phyloP scores from a whole-genome alignment of 2,329 filamentous ascomycete genomes.

The Ophiostoma sp. region DNA sequence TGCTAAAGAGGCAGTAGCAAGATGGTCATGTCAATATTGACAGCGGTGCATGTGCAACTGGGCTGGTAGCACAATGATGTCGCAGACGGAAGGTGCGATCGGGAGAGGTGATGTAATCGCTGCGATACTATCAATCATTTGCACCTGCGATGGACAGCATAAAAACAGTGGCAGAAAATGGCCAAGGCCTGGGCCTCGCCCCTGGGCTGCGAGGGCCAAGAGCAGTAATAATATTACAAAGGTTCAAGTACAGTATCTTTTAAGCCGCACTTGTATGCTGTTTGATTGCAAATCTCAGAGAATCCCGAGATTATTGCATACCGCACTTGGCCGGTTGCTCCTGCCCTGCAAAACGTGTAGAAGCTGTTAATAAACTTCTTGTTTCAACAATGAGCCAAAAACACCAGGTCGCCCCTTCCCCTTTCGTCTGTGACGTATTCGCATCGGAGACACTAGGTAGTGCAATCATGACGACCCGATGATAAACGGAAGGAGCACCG shows the following conservation, averaged over 20 bases:
- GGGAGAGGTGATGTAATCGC: slow-evolving; percentile 3
- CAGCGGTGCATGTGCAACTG: background rate
- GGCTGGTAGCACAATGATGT: background rate
- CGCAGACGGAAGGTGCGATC: background rate
- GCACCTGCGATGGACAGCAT: background rate
- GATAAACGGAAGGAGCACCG: background rate
- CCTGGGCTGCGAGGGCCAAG: slow-evolving; percentile 8
- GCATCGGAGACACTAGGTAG: background rate
- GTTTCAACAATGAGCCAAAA: too few species aligned
- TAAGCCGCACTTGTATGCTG: background rate
- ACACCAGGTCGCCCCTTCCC: background rate
- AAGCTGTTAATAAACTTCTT: too few species aligned
- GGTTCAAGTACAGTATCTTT: background rate
- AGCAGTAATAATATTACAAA: background rate
- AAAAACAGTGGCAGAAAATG: background rate
- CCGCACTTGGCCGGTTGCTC: background rate
- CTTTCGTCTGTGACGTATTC: slow-evolving; percentile 7
- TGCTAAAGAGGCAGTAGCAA: background rate
- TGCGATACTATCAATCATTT: background rate
- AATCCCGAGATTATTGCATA: background rate
- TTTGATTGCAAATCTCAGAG: background rate
- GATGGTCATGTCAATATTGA: background rate
- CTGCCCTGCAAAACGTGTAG: background rate
- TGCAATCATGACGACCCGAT: background rate
- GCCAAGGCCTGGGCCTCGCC: slow-evolving; percentile 9